phyloP scores from a whole-genome alignment of 805 yeast genomes.

The Wickerhamomyces strasburgensis region DNA sequence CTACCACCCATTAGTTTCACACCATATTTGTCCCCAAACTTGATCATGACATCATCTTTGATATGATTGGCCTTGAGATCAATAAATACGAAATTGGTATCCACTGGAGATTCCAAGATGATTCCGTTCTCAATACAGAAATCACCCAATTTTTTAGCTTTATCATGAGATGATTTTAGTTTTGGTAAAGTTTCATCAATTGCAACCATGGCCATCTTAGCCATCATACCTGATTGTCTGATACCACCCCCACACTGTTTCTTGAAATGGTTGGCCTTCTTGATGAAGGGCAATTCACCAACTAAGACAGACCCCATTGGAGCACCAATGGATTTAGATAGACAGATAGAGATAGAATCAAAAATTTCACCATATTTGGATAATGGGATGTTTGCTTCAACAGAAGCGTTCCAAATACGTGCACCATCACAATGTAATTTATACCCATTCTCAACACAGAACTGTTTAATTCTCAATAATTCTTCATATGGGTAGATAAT shows the following conservation, averaged over 20 bases:
- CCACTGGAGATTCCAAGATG: conserved; percentile 64
- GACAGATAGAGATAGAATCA: conserved; percentile 85
- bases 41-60: conserved; percentile 49
- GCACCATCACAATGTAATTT: conserved; percentile 90
- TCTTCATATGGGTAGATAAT: conserved; percentile 79
- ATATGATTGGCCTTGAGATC: conserved; percentile 46
- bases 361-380: conserved; percentile 68
- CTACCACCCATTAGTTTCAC: conserved; percentile 69
- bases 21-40: conserved; percentile 52
- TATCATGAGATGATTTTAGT: conserved; percentile 41
- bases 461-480: conserved; percentile 61
- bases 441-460: conserved; percentile 58
- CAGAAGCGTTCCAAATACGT: conserved; percentile 84
- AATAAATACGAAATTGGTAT: conserved; percentile 79
- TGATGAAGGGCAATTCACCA: conserved; percentile 53
- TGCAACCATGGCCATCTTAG: conserved; percentile 77
- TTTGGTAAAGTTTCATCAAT: conserved; percentile 61
- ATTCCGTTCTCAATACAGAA: conserved; percentile 52
- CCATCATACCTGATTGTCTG: conserved; percentile 79
- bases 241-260: conserved; percentile 94
- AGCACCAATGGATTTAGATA: conserved; percentile 88
- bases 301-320: conserved; percentile 89
- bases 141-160: conserved; percentile 46
- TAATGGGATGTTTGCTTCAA: conserved; percentile 50
- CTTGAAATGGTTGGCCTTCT: conserved; percentile 76